Percentiles rank a stretch among this genome's conserved stretches.
Evolutionary conservation across 495 filamentous ascomycete genomes (phyloP).

Genomic region (Podospora pseudocomata): DNA sequence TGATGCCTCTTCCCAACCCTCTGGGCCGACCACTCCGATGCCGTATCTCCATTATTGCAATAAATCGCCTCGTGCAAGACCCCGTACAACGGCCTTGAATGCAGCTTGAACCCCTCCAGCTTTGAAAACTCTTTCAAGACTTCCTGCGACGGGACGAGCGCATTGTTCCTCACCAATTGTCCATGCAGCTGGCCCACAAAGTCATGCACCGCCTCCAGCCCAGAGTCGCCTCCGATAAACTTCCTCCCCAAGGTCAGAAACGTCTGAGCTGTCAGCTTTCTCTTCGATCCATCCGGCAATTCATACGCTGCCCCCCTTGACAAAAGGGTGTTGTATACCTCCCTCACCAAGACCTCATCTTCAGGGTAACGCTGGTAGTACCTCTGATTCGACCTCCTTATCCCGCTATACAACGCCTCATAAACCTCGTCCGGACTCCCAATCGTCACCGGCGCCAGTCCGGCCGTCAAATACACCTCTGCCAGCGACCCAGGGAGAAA

Average conservation of each 20-base stretch:
- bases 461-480: conserved; percentile 77
- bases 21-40: conserved; percentile 43
- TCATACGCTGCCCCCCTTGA: not conserved
- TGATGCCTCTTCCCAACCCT: conserved; percentile 28
- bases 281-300: not conserved
- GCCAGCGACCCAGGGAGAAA: conserved; percentile 65
- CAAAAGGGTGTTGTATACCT: conserved; percentile 57
- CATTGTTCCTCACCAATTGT: conserved; percentile 38
- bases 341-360: conserved; percentile 63
- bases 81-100: conserved; percentile 27
- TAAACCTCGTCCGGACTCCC: conserved; percentile 70
- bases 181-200: conserved; percentile 46
- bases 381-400: conserved; percentile 53
- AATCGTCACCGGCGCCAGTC: conserved; percentile 65
- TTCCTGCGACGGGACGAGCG: conserved; percentile 45
- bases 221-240: conserved; percentile 65
- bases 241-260: conserved; percentile 72
- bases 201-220: conserved; percentile 58
- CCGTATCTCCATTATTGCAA: conserved; percentile 7
- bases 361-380: conserved; percentile 78
- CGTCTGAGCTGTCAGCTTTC: conserved; percentile 57
- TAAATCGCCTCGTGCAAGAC: conserved; percentile 31
- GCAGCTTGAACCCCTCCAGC: conserved; percentile 18
- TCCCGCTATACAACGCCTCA: conserved; percentile 57
- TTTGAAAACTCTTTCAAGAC: conserved; percentile 55